Base-by-base conservation (phyloP, 352 stramenopile genomes). In the Phytophthora colocasiae region DNA sequence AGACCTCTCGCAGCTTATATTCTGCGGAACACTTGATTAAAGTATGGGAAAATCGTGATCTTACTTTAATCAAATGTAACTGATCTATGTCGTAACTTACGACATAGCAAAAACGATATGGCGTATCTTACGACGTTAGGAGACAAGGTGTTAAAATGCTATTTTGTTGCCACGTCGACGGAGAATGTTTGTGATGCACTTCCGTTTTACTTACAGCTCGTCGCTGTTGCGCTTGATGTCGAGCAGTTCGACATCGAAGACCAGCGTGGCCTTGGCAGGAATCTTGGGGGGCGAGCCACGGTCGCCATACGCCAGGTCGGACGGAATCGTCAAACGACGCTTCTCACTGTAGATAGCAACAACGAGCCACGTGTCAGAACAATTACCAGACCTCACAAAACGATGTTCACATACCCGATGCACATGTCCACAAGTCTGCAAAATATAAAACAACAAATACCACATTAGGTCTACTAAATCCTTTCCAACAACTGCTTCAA, bases 241-340 rank as follows among this genome's bases (percentile, higher is more conserved):
- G 57, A 99, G 81, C 61, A 99, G 91, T 83, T 99, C 97, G 52
- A 99, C 96, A 64, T 96, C 91, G 74, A 99, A 99, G 36, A 99
- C 90, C 32, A 99, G 85, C 47, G 96, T 97, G 12, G 95, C 91
- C 65, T 94, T 93, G 58, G 78, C 94, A 14, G 90, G 91, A 73
- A 99, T 99, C 75, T 95, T 97, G 14, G 85, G 91, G 46, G 89
- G 91, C 38, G 88, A 93, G 31, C 96, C 97, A 50, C 84, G 74
- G 77, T 97, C 89, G 64, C 97, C 97, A 80, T 99, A 99, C 32
- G 81, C 97, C 40, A 99, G 52, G 53, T 77, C 80, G 41, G 89
- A 94, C 15, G 89, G 89, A 59, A 96, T 96, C 4, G 85, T 95
- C 55, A 96, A 61, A 48, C 81, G 83, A 66, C 89, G 87, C 85